These are phyloP conservation scores for Penicillium subrubescens DNA, from an alignment of 495 filamentous ascomycete species.

Conservation along the genomic window DNA sequence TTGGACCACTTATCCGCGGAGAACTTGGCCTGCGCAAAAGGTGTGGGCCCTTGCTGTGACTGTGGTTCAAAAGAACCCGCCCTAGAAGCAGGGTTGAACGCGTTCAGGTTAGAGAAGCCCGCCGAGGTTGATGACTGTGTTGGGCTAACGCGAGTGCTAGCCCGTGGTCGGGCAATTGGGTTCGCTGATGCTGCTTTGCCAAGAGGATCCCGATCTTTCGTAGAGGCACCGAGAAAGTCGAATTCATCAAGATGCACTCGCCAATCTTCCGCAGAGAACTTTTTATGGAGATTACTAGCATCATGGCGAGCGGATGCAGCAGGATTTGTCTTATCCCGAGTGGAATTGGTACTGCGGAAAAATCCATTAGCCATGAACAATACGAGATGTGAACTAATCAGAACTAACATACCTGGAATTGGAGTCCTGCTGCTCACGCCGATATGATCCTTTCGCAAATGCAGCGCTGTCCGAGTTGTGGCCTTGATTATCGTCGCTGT, in stretches of 20 bases:
- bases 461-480: conserved; percentile 44
- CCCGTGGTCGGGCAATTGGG: conserved; percentile 36
- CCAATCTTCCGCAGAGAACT: conserved; percentile 65
- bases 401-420: conserved; percentile 23
- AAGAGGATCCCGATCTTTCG: conserved; percentile 34
- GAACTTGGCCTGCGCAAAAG: conserved; percentile 55
- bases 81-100: conserved; percentile 10
- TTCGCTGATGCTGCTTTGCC: conserved; percentile 29
- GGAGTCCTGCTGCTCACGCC: conserved; percentile 17
- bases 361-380: not conserved
- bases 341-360: conserved; percentile 10
- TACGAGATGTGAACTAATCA: too few species aligned
- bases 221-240: conserved; percentile 53
- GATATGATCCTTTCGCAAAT: conserved; percentile 27
- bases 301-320: conserved; percentile 52
- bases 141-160: conserved; percentile 22
- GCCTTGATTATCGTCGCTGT: conserved; percentile 34
- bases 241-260: conserved; percentile 52
- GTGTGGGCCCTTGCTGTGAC: conserved; percentile 29
- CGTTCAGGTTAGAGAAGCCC: conserved; percentile 20
- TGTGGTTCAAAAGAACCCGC: conserved; percentile 2
- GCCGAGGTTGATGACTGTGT: conserved; percentile 15
- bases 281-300: conserved; percentile 76
- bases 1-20: conserved; percentile 66
- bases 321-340: conserved; percentile 10